Evolutionary conservation across 2,329 filamentous ascomycete species (phyloP), one percentile per base, ranked within the genome.

Genomic region (Macroventuria anomochaeta): DNA sequence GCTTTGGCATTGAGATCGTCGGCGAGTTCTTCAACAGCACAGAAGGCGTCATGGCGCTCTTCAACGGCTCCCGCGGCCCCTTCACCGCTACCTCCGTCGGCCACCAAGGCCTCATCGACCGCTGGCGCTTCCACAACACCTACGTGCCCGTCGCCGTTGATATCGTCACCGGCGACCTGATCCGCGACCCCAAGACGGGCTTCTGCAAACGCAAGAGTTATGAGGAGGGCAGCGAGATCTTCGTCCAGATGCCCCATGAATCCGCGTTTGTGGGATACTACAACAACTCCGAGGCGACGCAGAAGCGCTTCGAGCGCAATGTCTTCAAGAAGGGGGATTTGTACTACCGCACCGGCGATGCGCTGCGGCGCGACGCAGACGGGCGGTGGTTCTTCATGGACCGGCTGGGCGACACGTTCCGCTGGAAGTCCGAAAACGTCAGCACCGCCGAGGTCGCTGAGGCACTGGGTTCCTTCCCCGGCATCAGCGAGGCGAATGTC

Each of bases 1-100:
- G 86, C 11, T 89, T 88, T 67, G 82, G 81, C 44, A 82, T 89
- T 59, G 74, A 80, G 11, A 80, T 83, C 23, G 83, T 93, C 2
- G 79, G 77, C 55, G 89, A 93, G 71, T 91, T 93, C 75, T 93
- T 91, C 79, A 89, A 88, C 70, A 89, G 86, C 53, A 90, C 87
- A 1, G 89, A 93, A 72, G 88, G 88, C 25, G 80, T 90, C 42
- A 82, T 92, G 63, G 72, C 73, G 0, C 75, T 91, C 8, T 72
- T 85, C 49, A 89, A 89, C 64, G 71, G 80, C 18, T 83, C 82
- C 47, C 77, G 80, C 11, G 75, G 88, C 1, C 84, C 86, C 20
- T 91, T 85, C 68, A 79, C 82, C 3, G 80, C 83, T 6, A 81
- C 84, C 4, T 80, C 83, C 23, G 88, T 93, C 2, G 89, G 89